phyloP scores from a whole-genome alignment of 768 basidiomycete genomes.

The Imleria badia region DNA sequence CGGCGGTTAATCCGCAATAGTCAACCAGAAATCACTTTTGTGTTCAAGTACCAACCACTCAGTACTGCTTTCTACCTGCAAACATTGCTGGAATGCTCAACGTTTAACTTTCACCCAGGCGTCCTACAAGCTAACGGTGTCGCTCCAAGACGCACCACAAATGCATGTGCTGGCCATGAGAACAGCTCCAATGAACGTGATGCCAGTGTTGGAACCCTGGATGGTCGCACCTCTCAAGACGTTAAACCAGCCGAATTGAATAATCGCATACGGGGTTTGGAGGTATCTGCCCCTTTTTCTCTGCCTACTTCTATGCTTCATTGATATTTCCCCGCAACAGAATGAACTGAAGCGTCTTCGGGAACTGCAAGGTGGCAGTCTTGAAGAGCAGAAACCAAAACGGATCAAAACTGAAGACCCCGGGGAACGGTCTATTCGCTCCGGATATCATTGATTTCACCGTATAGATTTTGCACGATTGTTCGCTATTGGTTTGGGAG shows the following conservation, averaged over 20 bases:
- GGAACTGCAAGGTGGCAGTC: neutral
- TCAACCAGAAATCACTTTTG: slow-evolving; percentile 10
- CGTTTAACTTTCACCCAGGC: slow-evolving; percentile 3
- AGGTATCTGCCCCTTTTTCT: neutral
- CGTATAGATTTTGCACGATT: no score
- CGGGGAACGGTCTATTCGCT: neutral
- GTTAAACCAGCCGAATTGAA: neutral
- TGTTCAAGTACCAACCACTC: slow-evolving; percentile 22
- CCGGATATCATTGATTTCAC: slow-evolving; percentile 21
- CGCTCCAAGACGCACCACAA: slow-evolving; percentile 1
- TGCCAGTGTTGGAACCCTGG: neutral
- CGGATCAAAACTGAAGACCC: slow-evolving; percentile 7
- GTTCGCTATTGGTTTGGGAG: no score
- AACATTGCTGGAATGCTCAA: neutral
- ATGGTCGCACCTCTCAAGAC: neutral
- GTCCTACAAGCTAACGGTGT: slow-evolving; percentile 21
- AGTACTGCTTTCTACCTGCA: slow-evolving; percentile 1
- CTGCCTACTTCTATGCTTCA: neutral
- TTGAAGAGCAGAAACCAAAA: slow-evolving; percentile 8
- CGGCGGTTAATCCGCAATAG: neutral
- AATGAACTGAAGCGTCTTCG: slow-evolving; percentile 18
- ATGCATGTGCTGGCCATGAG: neutral
- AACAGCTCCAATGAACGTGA: neutral
- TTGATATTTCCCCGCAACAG: neutral
- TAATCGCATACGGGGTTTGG: slow-evolving; percentile 4